Conservation (phyloP, 2,329 filamentous ascomycete genomes). For the Colletotrichum sp. region DNA sequence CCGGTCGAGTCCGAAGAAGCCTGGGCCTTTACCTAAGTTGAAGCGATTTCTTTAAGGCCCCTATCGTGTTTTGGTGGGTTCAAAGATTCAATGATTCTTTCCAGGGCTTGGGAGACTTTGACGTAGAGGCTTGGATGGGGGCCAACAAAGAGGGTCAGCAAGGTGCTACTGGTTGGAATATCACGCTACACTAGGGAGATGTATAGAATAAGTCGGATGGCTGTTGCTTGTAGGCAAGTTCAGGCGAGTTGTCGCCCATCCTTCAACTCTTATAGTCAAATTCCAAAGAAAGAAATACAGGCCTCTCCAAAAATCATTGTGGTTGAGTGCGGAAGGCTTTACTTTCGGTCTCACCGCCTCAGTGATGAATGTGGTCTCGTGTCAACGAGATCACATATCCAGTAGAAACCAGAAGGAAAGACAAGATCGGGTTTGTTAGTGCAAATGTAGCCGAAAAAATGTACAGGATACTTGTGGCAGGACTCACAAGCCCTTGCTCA, state of each 20-base stretch:
- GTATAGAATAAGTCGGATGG: background rate
- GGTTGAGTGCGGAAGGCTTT: background rate
- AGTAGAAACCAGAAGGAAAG: background rate
- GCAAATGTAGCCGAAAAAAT: background rate
- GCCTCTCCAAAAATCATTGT: background rate
- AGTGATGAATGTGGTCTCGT: background rate
- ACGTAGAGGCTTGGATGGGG: background rate
- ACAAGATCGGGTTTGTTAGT: background rate
- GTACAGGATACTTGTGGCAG: background rate
- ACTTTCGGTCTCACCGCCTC: background rate
- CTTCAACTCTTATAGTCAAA: background rate
- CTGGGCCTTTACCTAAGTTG: slow-evolving; percentile 1
- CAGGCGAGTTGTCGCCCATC: background rate
- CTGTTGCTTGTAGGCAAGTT: too few relatives aligned
- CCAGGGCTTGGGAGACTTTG: background rate
- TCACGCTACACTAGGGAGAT: background rate
- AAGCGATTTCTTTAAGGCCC: background rate
- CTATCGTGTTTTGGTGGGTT: background rate
- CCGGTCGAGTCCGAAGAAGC: background rate
- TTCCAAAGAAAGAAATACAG: background rate
- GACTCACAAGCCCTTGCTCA: background rate
- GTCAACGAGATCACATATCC: background rate
- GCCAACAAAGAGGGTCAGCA: background rate
- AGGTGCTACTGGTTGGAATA: background rate
- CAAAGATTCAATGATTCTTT: background rate